Evolutionary conservation across 2,329 filamentous ascomycete genomes (phyloP).

Genomic region (Fusarium multiceps): DNA sequence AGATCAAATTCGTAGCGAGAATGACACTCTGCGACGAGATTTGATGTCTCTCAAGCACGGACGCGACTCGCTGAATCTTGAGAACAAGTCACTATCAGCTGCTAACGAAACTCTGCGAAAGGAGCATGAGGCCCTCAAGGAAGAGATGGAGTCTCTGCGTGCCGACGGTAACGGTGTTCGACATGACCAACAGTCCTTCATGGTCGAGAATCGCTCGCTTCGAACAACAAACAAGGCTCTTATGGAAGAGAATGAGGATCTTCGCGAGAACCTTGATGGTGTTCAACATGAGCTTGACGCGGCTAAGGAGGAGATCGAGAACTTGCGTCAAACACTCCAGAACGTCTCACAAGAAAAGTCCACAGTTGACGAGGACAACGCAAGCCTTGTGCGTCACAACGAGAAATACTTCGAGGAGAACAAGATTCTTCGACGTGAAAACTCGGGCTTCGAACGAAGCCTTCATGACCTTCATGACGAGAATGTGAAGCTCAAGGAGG

Average conservation of each 20-base stretch:
- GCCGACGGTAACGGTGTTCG: slow-evolving; percentile 56
- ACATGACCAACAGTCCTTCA: slow-evolving; percentile 57
- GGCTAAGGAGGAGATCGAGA: slow-evolving; percentile 55
- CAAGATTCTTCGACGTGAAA: slow-evolving; percentile 61
- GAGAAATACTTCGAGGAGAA: slow-evolving; percentile 67
- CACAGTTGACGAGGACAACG: slow-evolving; percentile 62
- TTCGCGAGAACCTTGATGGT: slow-evolving; percentile 56
- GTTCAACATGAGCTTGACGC: slow-evolving; percentile 57
- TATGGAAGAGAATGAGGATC: slow-evolving; percentile 57
- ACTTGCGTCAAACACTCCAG: slow-evolving; percentile 53
- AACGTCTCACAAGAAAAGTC: slow-evolving; percentile 57
- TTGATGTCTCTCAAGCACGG: slow-evolving; percentile 54
- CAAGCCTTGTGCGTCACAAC: slow-evolving; percentile 65
- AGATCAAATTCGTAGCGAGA: slow-evolving; percentile 53
- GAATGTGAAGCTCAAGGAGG: slow-evolving; percentile 60
- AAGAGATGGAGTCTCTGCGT: slow-evolving; percentile 57
- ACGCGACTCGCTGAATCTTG: slow-evolving; percentile 52
- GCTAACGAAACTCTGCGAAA: slow-evolving; percentile 55
- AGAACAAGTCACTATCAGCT: slow-evolving; percentile 56
- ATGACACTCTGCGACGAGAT: slow-evolving; percentile 56
- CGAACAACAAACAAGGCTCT: slow-evolving; percentile 55
- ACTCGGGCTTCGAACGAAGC: slow-evolving; percentile 60
- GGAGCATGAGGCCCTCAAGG: slow-evolving; percentile 52
- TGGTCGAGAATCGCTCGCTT: slow-evolving; percentile 59
- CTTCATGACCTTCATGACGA: slow-evolving; percentile 59